These are phyloP conservation scores for Monotropa hypopitys DNA, from an alignment of 179 eudicot species.

Conservation along the genomic window DNA sequence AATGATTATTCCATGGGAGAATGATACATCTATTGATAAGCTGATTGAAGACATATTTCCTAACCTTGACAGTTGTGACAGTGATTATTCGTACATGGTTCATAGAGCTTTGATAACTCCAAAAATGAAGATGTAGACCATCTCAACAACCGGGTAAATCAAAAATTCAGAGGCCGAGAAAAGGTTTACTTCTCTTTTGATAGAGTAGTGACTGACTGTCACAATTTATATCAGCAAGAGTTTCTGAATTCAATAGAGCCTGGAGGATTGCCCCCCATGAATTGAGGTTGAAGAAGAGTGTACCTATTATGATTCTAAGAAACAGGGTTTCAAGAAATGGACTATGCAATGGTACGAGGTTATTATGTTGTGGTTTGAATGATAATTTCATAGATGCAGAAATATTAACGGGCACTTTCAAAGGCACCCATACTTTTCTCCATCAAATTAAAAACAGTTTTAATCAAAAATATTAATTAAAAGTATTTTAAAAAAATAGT, in stretches of 20 bases:
- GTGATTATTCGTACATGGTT: background rate
- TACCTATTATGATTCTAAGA: background rate
- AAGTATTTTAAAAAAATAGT: no score
- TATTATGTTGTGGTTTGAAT: background rate
- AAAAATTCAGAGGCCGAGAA: background rate
- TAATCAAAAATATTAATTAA: background rate
- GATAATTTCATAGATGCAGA: background rate
- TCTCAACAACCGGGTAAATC: background rate
- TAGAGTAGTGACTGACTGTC: background rate
- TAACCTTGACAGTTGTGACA: background rate
- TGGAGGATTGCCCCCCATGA: background rate
- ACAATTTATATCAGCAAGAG: background rate
- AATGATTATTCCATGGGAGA: background rate
- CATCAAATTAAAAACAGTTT: no score
- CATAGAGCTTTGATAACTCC: background rate
- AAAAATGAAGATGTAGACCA: background rate
- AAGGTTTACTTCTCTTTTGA: slow-evolving; percentile 1
- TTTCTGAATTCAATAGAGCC: background rate
- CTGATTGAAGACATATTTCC: background rate
- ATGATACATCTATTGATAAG: background rate
- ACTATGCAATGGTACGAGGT: background rate
- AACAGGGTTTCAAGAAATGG: background rate
- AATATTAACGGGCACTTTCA: background rate
- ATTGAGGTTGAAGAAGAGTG: background rate
- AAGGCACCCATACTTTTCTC: no score